Base-by-base conservation (phyloP, 2,329 filamentous ascomycete species). In the Fusarium sterilihyphosum region DNA sequence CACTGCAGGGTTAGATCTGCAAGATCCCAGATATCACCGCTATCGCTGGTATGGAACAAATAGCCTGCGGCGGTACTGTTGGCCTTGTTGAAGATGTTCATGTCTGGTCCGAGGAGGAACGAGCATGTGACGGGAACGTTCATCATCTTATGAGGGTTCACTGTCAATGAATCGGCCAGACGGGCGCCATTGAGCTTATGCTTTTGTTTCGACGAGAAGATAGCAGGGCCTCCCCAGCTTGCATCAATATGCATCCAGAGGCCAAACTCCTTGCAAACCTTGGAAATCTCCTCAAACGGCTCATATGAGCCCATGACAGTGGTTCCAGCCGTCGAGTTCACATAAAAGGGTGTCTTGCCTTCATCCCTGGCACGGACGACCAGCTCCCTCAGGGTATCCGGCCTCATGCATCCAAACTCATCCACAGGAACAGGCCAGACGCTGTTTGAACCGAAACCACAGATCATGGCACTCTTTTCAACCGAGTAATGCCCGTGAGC, bases 101-200 rank as follows among this genome's bases (percentile, higher is more conserved):
- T 84, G 80, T 98, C 95, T 5, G 89, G 88, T 0, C 90, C 92
- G 18, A 99, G 88, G 9, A 99, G 88, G 85, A 97, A 98, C 1
- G 93, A 95, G 84, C 95, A 98, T 0, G 95, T 98, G 46, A 97
- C 85, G 0, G 96, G 96, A 6, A 94, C 93, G 67, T 94, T 94
- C 80, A 98, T 89, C 96, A 98, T 98, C 85, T 98, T 98, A 85
- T 99, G 96, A 65, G 96, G 95, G 82, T 97, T 98, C 62, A 98
- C 89, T 5, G 95, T 94, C 44, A 98, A 86, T 20, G 91, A 94
- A 82, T 98, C 89, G 16, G 95, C 96, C 46, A 92, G 87, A 50
- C 95, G 88, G 5, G 89, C 86, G 20, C 96, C 96, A 3, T 85
- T 82, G 16, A 98, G 85, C 80, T 94, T 93, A 71, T 81, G 79